phyloP scores from a whole-genome alignment of 108 stramenopile genomes.

The Skeletonema grethae region DNA sequence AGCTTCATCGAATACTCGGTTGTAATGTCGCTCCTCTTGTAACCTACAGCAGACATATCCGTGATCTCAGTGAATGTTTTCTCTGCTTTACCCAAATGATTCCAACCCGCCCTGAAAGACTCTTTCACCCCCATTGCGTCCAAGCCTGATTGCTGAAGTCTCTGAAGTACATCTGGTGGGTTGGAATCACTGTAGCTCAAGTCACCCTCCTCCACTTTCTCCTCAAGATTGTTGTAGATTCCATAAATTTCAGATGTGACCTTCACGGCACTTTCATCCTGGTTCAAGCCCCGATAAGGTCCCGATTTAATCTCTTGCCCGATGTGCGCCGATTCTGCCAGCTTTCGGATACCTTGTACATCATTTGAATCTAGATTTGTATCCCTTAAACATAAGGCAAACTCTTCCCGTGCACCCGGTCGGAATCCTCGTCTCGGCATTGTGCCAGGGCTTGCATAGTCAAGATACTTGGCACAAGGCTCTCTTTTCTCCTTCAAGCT shows the following conservation, averaged over 20 bases:
- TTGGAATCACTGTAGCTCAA: slow-evolving; percentile 46
- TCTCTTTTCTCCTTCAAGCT: slow-evolving; percentile 40
- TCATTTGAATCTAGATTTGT: slow-evolving; percentile 72
- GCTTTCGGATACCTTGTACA: slow-evolving; percentile 78
- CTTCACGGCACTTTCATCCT: slow-evolving; percentile 78
- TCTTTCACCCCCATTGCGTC: slow-evolving; percentile 73
- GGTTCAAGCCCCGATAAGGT: slow-evolving; percentile 69
- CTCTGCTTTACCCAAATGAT: slow-evolving; percentile 53
- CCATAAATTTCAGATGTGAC: slow-evolving; percentile 79
- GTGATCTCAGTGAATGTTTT: slow-evolving; percentile 72
- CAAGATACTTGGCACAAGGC: slow-evolving; percentile 35
- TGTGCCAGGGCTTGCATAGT: slow-evolving; percentile 40
- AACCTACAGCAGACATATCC: slow-evolving; percentile 45
- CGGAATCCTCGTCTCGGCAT: slow-evolving; percentile 31
- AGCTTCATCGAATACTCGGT: slow-evolving; percentile 66
- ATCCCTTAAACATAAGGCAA: slow-evolving; percentile 62
- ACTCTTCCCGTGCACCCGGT: slow-evolving; percentile 53
- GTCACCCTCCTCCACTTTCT: slow-evolving; percentile 52
- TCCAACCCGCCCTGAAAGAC: slow-evolving; percentile 54
- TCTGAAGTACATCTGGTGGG: slow-evolving; percentile 58
- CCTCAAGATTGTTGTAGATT: slow-evolving; percentile 72
- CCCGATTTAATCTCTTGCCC: slow-evolving; percentile 62
- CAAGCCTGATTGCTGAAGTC: slow-evolving; percentile 60
- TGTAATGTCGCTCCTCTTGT: slow-evolving; percentile 77
- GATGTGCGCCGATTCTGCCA: slow-evolving; percentile 84